These are phyloP conservation scores for Prunus kanzakura DNA, from an alignment of 306 rosid species.

Conservation along the genomic window DNA sequence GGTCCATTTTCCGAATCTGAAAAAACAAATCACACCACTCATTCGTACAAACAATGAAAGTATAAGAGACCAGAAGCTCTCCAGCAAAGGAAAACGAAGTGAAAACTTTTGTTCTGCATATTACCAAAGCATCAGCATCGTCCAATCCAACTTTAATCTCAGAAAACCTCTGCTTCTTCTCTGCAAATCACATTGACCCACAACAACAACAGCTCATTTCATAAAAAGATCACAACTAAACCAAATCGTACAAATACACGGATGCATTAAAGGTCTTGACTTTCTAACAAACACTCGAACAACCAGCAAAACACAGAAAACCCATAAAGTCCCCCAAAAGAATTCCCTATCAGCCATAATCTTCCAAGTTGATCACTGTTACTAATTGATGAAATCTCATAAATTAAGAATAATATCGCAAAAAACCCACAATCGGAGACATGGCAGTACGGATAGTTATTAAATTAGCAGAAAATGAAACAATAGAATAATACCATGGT, in stretches of 20 bases:
- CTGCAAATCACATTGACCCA: constrained; percentile 42
- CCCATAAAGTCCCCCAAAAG: not conserved
- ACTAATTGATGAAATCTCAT: not conserved
- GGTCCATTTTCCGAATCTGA: constrained; percentile 90
- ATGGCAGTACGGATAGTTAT: not conserved
- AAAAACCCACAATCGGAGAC: not conserved
- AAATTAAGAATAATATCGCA: not conserved
- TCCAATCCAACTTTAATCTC: constrained; percentile 75
- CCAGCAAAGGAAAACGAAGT: not conserved
- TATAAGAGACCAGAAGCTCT: not conserved
- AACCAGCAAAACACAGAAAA: not conserved
- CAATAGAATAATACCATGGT: constrained; percentile 33
- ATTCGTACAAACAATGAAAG: not conserved
- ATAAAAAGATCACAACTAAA: constrained; percentile 5
- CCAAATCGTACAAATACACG: not conserved
- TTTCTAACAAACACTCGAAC: not conserved
- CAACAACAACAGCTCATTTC: not conserved
- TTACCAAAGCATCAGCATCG: constrained; percentile 81
- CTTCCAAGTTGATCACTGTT: not conserved
- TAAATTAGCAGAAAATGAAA: not conserved
- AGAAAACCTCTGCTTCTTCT: constrained; percentile 61
- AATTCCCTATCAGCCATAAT: not conserved
- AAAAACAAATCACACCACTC: not conserved
- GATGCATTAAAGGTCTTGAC: not conserved
- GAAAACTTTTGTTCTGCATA: not conserved